Percentiles rank a stretch among this genome's conserved stretches.
These are phyloP conservation scores for Picea engelmannii DNA, from an alignment of 83 land plant species.

Conservation along the genomic window DNA sequence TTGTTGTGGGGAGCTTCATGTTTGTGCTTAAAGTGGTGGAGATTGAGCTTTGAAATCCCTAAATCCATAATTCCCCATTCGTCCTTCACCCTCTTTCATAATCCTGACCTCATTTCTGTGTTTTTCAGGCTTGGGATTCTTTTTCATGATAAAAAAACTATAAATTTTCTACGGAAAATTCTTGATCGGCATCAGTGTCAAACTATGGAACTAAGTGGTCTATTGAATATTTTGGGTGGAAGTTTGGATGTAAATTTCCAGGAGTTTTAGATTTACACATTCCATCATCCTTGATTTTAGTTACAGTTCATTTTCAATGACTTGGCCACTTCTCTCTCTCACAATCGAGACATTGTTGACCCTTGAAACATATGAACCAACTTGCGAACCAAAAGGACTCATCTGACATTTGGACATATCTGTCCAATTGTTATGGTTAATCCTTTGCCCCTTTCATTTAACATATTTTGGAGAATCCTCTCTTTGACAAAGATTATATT, in stretches of 20 bases:
- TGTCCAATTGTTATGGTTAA: too few relatives aligned
- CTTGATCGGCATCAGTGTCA: neutral
- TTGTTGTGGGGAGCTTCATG: too few relatives aligned
- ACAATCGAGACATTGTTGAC: neutral
- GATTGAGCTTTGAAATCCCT: too few relatives aligned
- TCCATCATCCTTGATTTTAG: slow-evolving; percentile 7
- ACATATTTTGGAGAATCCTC: slow-evolving; percentile 3
- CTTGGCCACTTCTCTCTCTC: neutral
- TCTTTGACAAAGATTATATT: neutral
- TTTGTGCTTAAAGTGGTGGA: too few relatives aligned
- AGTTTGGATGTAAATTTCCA: neutral
- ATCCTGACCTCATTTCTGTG: too few relatives aligned
- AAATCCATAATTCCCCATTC: too few relatives aligned
- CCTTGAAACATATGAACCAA: neutral
- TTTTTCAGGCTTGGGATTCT: slow-evolving; percentile 6
- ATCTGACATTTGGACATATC: too few relatives aligned
- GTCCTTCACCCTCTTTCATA: too few relatives aligned
- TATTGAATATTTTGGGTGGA: neutral
- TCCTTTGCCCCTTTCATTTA: neutral
- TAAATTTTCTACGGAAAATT: neutral
- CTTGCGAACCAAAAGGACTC: slow-evolving; percentile 12
- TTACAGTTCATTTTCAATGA: neutral
- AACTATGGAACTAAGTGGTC: neutral
- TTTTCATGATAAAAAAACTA: neutral
- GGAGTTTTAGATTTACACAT: neutral